Conservation (phyloP, 352 stramenopile genomes). For the Phytophthora pisi region DNA sequence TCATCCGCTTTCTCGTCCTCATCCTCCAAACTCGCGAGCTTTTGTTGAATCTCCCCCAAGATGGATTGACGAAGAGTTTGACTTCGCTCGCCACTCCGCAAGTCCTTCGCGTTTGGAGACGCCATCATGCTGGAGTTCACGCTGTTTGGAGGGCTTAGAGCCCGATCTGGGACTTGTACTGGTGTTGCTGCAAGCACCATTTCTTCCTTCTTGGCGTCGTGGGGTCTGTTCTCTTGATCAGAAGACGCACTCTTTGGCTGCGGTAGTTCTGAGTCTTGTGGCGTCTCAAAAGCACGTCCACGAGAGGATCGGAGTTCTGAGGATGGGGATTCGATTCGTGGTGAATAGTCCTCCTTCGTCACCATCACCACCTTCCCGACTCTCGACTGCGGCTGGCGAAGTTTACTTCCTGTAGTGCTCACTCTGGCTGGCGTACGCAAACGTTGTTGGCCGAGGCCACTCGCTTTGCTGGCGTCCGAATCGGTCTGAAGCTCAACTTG, state of each 20-base stretch:
- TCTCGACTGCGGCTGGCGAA: constrained; percentile 14
- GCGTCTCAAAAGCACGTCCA: background rate
- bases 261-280: background rate
- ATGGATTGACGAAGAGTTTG: constrained; percentile 37
- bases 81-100: constrained; percentile 1
- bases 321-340: background rate
- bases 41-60: constrained; percentile 55
- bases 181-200: background rate
- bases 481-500: background rate
- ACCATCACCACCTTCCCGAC: constrained; percentile 4
- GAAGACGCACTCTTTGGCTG: constrained; percentile 4
- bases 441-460: constrained; percentile 3
- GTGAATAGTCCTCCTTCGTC: background rate
- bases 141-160: constrained; percentile 8
- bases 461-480: background rate
- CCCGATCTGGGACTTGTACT: background rate
- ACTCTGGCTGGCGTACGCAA: constrained; percentile 20
- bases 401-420: constrained; percentile 14
- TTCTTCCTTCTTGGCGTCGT: constrained; percentile 1
- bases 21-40: constrained; percentile 46
- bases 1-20: constrained; percentile 43
- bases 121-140: background rate
- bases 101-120: background rate
- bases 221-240: background rate
- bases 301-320: background rate